Base-by-base conservation (phyloP, 2,329 filamentous ascomycete genomes). In the Metarhizium guizhouense region DNA sequence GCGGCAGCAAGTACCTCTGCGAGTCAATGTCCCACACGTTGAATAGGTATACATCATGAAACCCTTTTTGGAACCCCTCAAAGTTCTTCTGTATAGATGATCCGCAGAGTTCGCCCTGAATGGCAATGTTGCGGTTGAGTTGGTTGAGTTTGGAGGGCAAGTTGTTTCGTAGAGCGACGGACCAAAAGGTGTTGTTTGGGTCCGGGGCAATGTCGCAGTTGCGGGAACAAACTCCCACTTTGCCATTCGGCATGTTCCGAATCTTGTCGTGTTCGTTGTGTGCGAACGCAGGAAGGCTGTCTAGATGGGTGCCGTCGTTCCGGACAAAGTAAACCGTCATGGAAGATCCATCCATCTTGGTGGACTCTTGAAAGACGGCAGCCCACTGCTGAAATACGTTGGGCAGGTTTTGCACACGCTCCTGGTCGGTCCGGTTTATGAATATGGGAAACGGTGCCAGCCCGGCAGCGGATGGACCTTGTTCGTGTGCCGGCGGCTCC, bases 11-110 rank as follows among this genome's bases (percentile, higher is more conserved):
- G 48, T 69, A 65, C 20, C 55, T 57, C 43, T 65, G 61, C 34
- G 55, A 48, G 34, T 67, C 64, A 7, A 72, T 25, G 54, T 73
- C 67, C 55, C 63, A 66, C 11, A 71, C 58, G 6, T 64, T 56
- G 47, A 65, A 74, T 16, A 73, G 62, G 52, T 68, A 69, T 53
- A 72, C 70, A 6, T 64, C 64, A 57, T 67, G 63, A 8, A 54
- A 16, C 8, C 58, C 61, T 1, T 43, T 43, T 10, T 43, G 40
- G 6, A 16, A 43, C 3, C 40, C 40, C 40, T 43, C 16, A n/a
- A n/a, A 43, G 40, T 43, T 43, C 14, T 10, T 18, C n/a, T n/a
- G 40, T 6, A 14, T 3, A 7, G 11, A 14, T 6, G 16, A n/a
- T 6, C 16, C 40, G 16, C 40, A 43, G 10, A 14, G 40, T n/a